Percentiles rank a stretch among this genome's conserved stretches.
phyloP scores from a whole-genome alignment of 805 yeast species.

The Schizosaccharomyces pombe region DNA sequence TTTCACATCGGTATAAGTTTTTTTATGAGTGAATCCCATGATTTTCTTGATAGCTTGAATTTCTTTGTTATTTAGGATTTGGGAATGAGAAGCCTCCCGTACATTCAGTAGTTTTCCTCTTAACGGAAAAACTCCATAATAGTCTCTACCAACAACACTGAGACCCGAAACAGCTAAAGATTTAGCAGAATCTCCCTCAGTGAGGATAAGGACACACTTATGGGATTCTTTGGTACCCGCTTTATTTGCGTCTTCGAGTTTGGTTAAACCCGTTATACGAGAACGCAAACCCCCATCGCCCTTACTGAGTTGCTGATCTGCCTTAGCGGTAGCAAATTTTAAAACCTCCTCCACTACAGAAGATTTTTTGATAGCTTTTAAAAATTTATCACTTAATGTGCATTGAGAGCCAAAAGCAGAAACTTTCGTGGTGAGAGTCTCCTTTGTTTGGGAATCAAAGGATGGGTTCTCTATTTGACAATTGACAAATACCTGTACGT shows the following conservation, averaged over 20 bases:
- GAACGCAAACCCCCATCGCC: slow-evolving; percentile 56
- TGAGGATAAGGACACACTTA: slow-evolving; percentile 74
- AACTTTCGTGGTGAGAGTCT: slow-evolving; percentile 72
- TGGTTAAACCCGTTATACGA: slow-evolving; percentile 70
- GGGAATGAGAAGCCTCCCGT: slow-evolving; percentile 92
- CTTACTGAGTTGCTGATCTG: slow-evolving; percentile 63
- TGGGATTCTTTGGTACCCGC: slow-evolving; percentile 88
- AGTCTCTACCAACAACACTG: slow-evolving; percentile 84
- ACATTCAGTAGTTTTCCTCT: slow-evolving; percentile 90
- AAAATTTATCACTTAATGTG: slow-evolving; percentile 53
- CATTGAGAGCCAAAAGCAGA: slow-evolving; percentile 74
- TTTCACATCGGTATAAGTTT: slow-evolving; percentile 46
- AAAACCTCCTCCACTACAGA: slow-evolving; percentile 45
- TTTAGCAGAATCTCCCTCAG: slow-evolving; percentile 94
- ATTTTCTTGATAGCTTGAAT: slow-evolving; percentile 88
- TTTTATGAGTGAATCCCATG: slow-evolving; percentile 85
- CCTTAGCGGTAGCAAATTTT: slow-evolving; percentile 70
- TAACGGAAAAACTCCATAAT: slow-evolving; percentile 77
- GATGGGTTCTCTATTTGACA: slow-evolving; percentile 92
- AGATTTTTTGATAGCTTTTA: slow-evolving; percentile 48
- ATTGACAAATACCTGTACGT: slow-evolving; percentile 75
- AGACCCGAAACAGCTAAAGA: slow-evolving; percentile 81
- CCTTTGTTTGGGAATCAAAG: slow-evolving; percentile 91
- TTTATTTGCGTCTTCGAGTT: slow-evolving; percentile 81
- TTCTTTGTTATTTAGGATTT: slow-evolving; percentile 75